Conservation (phyloP, 1,139 yeast genomes). For the Geotrichum aggregatum region DNA sequence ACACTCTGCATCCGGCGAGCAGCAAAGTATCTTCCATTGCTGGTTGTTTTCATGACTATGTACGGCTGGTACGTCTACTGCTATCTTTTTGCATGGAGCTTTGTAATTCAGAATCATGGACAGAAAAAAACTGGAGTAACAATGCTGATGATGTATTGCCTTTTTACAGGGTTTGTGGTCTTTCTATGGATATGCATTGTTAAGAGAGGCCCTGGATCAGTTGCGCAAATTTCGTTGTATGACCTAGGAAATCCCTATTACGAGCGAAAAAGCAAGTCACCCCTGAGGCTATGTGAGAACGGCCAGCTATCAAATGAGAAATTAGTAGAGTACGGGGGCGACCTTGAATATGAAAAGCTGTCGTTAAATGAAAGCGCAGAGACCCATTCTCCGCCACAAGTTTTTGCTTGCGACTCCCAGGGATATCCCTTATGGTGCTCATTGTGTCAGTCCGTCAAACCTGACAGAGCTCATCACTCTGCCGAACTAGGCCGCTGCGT, state of each 20-base stretch:
- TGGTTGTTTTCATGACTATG: conserved; percentile 31
- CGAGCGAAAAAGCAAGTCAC: too few species aligned
- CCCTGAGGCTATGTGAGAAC: too few species aligned
- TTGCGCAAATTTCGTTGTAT: conserved; percentile 14
- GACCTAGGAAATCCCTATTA: not conserved
- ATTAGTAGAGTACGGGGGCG: too few species aligned
- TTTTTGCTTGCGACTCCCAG: conserved; percentile 39
- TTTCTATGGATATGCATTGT: conserved; percentile 30
- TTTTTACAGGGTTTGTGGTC: conserved; percentile 24
- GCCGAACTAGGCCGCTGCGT: conserved; percentile 63
- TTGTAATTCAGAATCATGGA: too few species aligned
- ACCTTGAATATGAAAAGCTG: not conserved
- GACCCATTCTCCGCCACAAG: conserved; percentile 24
- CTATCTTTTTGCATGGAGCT: conserved; percentile 36
- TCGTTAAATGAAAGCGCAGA: not conserved
- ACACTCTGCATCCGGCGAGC: too few species aligned
- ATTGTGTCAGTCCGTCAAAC: conserved; percentile 76
- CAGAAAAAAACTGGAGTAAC: conserved; percentile 33
- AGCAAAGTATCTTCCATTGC: conserved; percentile 23
- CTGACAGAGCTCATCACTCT: conserved; percentile 86
- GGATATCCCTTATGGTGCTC: conserved; percentile 60
- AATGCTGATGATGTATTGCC: conserved; percentile 29
- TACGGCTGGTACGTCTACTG: conserved; percentile 37
- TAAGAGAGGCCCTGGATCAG: conserved; percentile 37
- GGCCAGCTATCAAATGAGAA: too few species aligned